phyloP scores from a whole-genome alignment of 2,329 filamentous ascomycete genomes.

The Emericellopsis atlantica region DNA sequence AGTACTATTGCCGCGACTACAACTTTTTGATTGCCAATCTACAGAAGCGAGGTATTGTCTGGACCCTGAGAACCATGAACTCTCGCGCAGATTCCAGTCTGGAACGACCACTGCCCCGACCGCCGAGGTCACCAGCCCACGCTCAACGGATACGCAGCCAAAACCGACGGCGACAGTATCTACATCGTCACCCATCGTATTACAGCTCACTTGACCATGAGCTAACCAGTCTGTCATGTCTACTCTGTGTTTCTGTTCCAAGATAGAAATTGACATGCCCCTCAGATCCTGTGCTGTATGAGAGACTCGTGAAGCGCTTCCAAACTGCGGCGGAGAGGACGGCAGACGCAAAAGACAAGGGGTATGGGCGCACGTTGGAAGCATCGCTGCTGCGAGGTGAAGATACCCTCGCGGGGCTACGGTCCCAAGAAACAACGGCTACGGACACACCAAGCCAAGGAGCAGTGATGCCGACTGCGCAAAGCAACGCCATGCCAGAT shows the following conservation, averaged over 20 bases:
- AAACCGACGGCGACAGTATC: slow-evolving; percentile 68
- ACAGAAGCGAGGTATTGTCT: neutral
- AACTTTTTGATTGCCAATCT: neutral
- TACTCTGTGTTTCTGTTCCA: neutral
- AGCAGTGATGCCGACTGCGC: slow-evolving; percentile 5
- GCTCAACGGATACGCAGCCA: slow-evolving; percentile 43
- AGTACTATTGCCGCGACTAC: too few relatives aligned
- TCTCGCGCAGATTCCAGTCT: too few relatives aligned
- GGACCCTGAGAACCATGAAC: neutral
- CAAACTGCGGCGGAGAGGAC: slow-evolving; percentile 63
- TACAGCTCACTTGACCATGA: slow-evolving; percentile 45
- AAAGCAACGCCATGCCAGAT: slow-evolving; percentile 32
- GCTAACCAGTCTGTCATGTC: slow-evolving; percentile 29
- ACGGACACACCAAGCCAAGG: neutral
- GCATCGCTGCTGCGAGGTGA: slow-evolving; percentile 67
- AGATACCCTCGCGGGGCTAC: slow-evolving; percentile 50
- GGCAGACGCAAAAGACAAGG: slow-evolving; percentile 58
- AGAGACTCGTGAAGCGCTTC: slow-evolving; percentile 65
- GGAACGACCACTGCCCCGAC: neutral
- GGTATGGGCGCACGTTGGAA: slow-evolving; percentile 68
- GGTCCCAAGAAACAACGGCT: neutral
- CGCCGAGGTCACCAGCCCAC: slow-evolving; percentile 20
- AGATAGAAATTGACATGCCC: neutral
- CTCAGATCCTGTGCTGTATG: slow-evolving; percentile 70
- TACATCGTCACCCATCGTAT: slow-evolving; percentile 62